Conservation (phyloP, 768 basidiomycete genomes). For the Zangia roseola region DNA sequence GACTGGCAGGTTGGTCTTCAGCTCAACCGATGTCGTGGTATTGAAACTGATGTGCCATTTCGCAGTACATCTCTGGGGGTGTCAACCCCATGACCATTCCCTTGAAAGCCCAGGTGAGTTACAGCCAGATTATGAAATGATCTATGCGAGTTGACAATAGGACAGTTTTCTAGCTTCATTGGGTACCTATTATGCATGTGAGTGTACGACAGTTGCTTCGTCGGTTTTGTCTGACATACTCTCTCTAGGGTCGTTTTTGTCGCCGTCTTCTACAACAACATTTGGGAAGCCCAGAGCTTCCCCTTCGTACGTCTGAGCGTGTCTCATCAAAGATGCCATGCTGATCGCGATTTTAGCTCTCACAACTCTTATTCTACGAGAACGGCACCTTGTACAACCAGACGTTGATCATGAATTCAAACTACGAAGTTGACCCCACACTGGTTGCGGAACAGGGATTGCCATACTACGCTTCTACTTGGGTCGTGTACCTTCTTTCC, state of each 20-base stretch:
- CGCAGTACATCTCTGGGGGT: conserved; percentile 24
- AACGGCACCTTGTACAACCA: conserved; percentile 56
- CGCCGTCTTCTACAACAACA: conserved; percentile 44
- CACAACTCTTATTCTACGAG: conserved; percentile 49
- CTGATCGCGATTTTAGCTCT: conserved; percentile 32
- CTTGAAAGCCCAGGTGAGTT: conserved; percentile 44
- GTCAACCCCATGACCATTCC: conserved; percentile 54
- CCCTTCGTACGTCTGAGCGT: conserved; percentile 48
- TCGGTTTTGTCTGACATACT: not conserved
- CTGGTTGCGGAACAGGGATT: conserved; percentile 44
- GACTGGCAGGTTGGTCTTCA: conserved; percentile 55
- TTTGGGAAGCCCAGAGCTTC: conserved; percentile 58
- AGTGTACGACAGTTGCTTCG: conserved; percentile 5
- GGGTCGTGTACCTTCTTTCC: conserved; percentile 20
- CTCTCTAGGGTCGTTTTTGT: conserved; percentile 32
- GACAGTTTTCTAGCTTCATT: conserved; percentile 43
- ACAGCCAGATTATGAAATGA: not conserved
- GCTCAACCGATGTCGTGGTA: not conserved
- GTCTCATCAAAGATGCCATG: not conserved
- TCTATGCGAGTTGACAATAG: not conserved
- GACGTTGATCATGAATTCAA: conserved; percentile 47
- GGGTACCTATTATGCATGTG: conserved; percentile 55
- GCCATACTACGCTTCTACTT: conserved; percentile 31
- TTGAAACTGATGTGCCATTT: not conserved
- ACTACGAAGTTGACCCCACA: conserved; percentile 49